These are phyloP conservation scores for Theileria annulata DNA, from an alignment of 169 alveolate genomes.

Conservation along the genomic window DNA sequence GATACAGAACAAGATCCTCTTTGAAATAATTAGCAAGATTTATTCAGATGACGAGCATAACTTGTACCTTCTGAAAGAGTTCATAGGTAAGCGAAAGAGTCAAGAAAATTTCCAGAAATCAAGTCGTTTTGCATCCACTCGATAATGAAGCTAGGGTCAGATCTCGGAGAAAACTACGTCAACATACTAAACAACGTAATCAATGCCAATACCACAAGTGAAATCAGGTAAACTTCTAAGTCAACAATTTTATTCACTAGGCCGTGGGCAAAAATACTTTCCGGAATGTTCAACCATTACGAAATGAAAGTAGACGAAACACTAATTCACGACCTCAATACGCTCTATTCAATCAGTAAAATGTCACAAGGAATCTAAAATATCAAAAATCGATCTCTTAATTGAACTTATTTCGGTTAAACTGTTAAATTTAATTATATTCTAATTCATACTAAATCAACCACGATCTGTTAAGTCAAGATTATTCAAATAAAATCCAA, in stretches of 20 bases:
- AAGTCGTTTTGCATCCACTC: conserved; percentile 28
- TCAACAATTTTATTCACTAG: not conserved
- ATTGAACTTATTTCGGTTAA: not conserved
- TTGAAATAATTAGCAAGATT: conserved; percentile 6
- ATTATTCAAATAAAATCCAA: not conserved
- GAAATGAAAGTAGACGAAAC: conserved; percentile 8
- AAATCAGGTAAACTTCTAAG: conserved; percentile 9
- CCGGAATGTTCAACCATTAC: conserved; percentile 21
- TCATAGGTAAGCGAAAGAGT: conserved; percentile 13
- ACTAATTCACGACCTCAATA: conserved; percentile 12
- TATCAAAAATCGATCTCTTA: not conserved
- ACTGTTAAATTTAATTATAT: not conserved
- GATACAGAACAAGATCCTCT: conserved; percentile 21
- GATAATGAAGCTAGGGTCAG: conserved; percentile 16
- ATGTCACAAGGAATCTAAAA: conserved; percentile 8
- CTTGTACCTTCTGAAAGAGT: conserved; percentile 11
- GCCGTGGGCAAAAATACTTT: conserved; percentile 38
- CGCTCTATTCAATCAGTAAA: conserved; percentile 5
- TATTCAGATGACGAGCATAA: not conserved
- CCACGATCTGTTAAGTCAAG: not conserved
- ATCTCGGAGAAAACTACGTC: conserved; percentile 24
- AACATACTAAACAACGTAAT: conserved; percentile 8
- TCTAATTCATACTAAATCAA: not conserved
- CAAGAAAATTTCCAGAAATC: conserved; percentile 1
- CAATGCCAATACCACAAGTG: conserved; percentile 17